A percentile compares a stretch with the other conserved stretches of the same genome.
These are phyloP conservation scores for Backusella psychrophila DNA, from an alignment of 192 early-diverging fungal species.

Conservation along the genomic window DNA sequence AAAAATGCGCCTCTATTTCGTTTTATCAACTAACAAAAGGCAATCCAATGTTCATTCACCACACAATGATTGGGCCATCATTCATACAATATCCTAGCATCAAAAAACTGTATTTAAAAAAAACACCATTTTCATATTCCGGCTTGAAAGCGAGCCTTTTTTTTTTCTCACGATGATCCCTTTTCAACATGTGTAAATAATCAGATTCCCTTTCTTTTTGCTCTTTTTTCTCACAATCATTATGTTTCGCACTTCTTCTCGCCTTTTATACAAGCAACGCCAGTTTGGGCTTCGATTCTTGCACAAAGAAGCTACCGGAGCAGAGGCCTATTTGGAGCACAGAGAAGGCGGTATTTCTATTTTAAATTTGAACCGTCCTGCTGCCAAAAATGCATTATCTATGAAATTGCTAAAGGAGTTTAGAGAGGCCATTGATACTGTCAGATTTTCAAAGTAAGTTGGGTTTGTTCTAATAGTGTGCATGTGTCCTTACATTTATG, in stretches of 20 bases:
- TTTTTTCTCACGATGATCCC: background rate
- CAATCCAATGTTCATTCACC: too few relatives aligned
- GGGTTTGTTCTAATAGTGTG: background rate
- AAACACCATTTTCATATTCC: too few relatives aligned
- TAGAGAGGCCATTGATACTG: constrained; percentile 54
- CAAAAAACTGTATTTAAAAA: too few relatives aligned
- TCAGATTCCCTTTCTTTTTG: background rate
- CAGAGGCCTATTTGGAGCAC: constrained; percentile 43
- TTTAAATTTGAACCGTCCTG: constrained; percentile 80
- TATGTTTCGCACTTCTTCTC: background rate
- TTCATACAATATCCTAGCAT: too few relatives aligned
- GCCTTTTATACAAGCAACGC: background rate
- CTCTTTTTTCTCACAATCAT: background rate
- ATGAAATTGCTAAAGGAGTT: constrained; percentile 72
- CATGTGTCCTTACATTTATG: background rate
- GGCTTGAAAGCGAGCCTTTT: background rate
- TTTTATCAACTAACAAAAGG: too few relatives aligned
- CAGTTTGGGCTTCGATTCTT: background rate
- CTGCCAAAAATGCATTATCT: constrained; percentile 89
- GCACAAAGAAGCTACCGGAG: background rate
- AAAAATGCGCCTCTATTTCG: too few relatives aligned
- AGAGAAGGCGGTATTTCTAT: constrained; percentile 69
- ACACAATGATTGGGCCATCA: too few relatives aligned
- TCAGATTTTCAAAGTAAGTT: constrained; percentile 63
- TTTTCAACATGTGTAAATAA: background rate